A percentile compares a stretch with the other conserved stretches of the same genome.
These are phyloP conservation scores for Bruguiera parviflora DNA, from an alignment of 345 rosid species.

Conservation along the genomic window DNA sequence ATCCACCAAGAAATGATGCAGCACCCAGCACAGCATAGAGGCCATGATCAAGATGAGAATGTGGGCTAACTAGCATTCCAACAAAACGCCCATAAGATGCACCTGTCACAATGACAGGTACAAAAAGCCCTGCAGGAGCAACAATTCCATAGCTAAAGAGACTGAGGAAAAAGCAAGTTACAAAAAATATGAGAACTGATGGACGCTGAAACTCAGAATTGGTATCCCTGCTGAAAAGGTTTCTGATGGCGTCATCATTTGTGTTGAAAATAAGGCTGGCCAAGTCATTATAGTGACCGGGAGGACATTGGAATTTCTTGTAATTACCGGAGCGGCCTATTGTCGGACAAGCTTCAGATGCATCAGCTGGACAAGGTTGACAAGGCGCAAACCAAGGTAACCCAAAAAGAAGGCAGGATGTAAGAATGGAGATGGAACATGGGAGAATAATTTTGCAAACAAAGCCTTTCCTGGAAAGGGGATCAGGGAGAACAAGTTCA, in stretches of 20 bases:
- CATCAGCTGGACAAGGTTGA: conserved; percentile 65
- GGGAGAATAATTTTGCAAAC: conserved; percentile 56
- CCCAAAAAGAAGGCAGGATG: conserved; percentile 88
- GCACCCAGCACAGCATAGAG: conserved; percentile 94
- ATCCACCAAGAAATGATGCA: conserved; percentile 86
- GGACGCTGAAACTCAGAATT: conserved; percentile 68
- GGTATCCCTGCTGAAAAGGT: conserved; percentile 87
- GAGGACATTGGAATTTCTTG: conserved; percentile 83
- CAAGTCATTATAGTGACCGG: conserved; percentile 80
- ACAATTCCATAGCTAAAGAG: conserved; percentile 84
- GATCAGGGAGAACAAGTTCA: conserved; percentile 11
- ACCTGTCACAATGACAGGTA: conserved; percentile 87
- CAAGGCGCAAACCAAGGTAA: conserved; percentile 85
- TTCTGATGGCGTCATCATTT: conserved; percentile 81
- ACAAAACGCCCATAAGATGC: conserved; percentile 88
- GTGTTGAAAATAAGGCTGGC: conserved; percentile 97
- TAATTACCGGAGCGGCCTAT: conserved; percentile 91
- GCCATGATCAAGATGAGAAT: conserved; percentile 66
- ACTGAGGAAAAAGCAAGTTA: conserved; percentile 73
- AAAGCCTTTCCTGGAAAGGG: conserved; percentile 59
- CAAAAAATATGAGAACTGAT: conserved; percentile 60
- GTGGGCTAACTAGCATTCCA: conserved; percentile 67
- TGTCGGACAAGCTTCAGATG: conserved; percentile 85
- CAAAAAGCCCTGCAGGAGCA: conserved; percentile 87
- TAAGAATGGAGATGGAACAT: conserved; percentile 66